Evolutionary conservation across 345 rosid genomes (phyloP).

Genomic region (Angophora floribunda): DNA sequence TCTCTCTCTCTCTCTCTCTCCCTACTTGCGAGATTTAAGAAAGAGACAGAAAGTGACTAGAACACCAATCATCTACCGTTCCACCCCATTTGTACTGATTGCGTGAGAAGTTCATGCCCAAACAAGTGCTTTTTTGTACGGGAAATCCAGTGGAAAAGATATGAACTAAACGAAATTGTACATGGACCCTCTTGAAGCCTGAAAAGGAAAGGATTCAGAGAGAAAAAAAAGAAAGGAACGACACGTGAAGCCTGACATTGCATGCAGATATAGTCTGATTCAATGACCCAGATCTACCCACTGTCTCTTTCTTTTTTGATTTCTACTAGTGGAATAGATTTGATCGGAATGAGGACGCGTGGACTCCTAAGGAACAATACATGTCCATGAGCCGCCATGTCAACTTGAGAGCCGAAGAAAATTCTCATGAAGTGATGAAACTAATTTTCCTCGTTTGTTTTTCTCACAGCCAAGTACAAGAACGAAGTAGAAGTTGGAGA

Average conservation of each 20-base stretch:
- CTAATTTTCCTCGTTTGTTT: background rate
- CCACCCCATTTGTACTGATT: background rate
- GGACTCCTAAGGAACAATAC: no score
- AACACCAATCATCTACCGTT: background rate
- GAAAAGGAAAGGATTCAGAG: background rate
- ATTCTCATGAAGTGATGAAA: no score
- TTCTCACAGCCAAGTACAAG: constrained; percentile 54
- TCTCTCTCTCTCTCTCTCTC: background rate
- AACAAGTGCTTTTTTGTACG: background rate
- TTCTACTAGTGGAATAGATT: no score
- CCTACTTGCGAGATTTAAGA: background rate
- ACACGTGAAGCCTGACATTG: background rate
- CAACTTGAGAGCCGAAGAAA: no score
- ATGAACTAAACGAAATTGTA: background rate
- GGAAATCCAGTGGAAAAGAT: background rate
- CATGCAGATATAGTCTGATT: background rate
- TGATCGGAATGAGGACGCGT: background rate
- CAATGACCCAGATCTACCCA: no score
- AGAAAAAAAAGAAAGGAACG: no score
- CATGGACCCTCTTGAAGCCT: background rate
- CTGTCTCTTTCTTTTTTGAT: no score
- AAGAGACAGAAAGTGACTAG: background rate
- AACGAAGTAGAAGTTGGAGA: constrained; percentile 75
- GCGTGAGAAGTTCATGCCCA: background rate
- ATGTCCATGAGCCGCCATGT: no score